Evolutionary conservation across 179 eudicot genomes (phyloP).

Genomic region (Camellia oleifera): DNA sequence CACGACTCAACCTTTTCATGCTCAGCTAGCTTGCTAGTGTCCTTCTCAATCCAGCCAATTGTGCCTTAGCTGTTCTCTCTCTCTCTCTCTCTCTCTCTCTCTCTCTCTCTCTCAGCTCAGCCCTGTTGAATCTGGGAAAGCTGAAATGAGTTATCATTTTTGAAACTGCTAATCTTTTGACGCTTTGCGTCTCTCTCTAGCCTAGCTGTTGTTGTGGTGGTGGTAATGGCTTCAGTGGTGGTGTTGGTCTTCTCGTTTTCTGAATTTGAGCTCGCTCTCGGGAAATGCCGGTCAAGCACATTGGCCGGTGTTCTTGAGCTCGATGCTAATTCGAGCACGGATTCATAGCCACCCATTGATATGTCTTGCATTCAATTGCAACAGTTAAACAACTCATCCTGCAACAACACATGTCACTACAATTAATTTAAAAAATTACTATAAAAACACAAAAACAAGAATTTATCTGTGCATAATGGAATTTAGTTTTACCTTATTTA

Average conservation of each 20-base stretch:
- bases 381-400: constrained; percentile 30
- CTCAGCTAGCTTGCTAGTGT: neutral
- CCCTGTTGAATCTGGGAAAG: constrained; percentile 20
- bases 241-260: neutral
- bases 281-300: constrained; percentile 29
- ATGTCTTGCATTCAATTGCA: constrained; percentile 32
- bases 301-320: constrained; percentile 31
- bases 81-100: neutral
- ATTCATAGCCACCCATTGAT: constrained; percentile 30
- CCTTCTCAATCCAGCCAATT: neutral
- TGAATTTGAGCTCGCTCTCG: constrained; percentile 9
- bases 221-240: neutral
- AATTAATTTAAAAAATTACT: too few relatives aligned
- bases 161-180: constrained; percentile 17
- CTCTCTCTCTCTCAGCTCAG: constrained; percentile 10
- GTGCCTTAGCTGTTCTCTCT: neutral
- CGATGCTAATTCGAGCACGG: constrained; percentile 18
- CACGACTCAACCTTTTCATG: neutral
- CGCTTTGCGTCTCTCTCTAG: constrained; percentile 16
- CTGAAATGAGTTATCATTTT: constrained; percentile 11
- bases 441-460: too few relatives aligned
- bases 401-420: neutral
- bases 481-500: too few relatives aligned
- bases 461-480: too few relatives aligned
- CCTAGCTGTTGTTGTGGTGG: too few relatives aligned